Base-by-base conservation (phyloP, 352 stramenopile genomes). In the Saprolegnia parasitica region DNA sequence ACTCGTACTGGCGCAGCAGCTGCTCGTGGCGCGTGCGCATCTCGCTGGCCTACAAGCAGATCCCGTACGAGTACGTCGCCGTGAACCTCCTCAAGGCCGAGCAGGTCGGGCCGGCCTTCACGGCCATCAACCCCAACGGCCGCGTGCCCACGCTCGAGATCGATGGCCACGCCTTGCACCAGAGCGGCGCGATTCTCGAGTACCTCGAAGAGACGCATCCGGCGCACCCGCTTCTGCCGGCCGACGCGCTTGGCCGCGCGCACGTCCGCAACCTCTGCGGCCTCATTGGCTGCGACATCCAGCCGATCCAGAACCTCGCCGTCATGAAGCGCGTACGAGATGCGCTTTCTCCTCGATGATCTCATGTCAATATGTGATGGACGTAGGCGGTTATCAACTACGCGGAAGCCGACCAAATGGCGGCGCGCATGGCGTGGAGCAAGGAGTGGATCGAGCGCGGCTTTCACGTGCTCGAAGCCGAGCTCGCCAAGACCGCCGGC, bases 181-280 rank as follows among this genome's bases (percentile, higher is more conserved):
- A 98, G 73, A 97, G 86, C 0, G 71, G 88, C 39, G 89, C 91
- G 15, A 98, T 98, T 65, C 81, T 98, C 70, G 91, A 98, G 72
- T 98, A 98, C 73, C 73, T 98, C 15, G 91, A 98, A 47, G 81
- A 92, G 62, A 88, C 81, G 29, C 91, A 88, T 72, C 77, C 88
- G 0, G 70, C 83, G 67, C 74, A 78, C 35, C 74, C 79, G 29
- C 70, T 98, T 56, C 75, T 98, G 60, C 92, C 91, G 5, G 71
- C 68, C 16, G 84, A 96, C 68, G 71, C 77, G 10, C 72, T 90
- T 47, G 73, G 84, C 18, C 82, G 87, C 29, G 85, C 87, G 20
- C 80, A 86, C 24, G 88, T 93, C 29, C 85, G 87, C 74, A 92
- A 96, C 73, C 78, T 98, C 58, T 92, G 86, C 26, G 85, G 93